These are phyloP conservation scores for Lachnellula hyalina DNA, from an alignment of 2,329 filamentous ascomycete genomes.

Conservation along the genomic window DNA sequence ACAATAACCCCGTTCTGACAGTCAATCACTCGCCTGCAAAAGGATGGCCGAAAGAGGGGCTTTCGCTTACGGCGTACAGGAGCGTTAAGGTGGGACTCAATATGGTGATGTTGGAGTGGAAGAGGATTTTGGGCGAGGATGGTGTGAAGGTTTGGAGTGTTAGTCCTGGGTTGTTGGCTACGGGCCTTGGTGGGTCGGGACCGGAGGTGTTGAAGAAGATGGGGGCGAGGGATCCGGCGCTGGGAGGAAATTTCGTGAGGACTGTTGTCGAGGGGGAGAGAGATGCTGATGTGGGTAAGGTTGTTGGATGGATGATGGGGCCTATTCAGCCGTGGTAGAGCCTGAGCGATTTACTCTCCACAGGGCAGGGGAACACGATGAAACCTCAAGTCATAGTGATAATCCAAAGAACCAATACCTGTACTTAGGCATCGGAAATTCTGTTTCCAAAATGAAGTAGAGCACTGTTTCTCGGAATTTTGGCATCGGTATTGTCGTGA, in stretches of 20 bases:
- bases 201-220: constrained; percentile 19
- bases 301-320: constrained; percentile 23
- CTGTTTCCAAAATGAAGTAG: no score
- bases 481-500: no score
- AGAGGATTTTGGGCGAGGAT: constrained; percentile 39
- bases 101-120: constrained; percentile 45
- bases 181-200: constrained; percentile 35
- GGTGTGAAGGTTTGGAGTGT: constrained; percentile 46
- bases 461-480: no score
- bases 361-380: no score
- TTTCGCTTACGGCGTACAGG: constrained; percentile 32
- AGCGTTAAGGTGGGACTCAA: constrained; percentile 41
- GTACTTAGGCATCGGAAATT: no score
- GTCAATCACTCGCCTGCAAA: constrained; percentile 22
- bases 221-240: constrained; percentile 31
- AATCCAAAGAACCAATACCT: no score
- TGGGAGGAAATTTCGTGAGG: constrained; percentile 37
- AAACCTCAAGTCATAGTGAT: no score
- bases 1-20: constrained; percentile 9
- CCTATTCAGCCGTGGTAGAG: constrained; percentile 22
- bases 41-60: constrained; percentile 38
- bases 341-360: no score
- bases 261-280: constrained; percentile 37
- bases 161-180: constrained; percentile 45
- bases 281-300: constrained; percentile 38